A percentile compares a stretch with the other conserved stretches of the same genome.
These are phyloP conservation scores for Xylaria sp. DNA, from an alignment of 2,329 filamentous ascomycete species.

Conservation along the genomic window DNA sequence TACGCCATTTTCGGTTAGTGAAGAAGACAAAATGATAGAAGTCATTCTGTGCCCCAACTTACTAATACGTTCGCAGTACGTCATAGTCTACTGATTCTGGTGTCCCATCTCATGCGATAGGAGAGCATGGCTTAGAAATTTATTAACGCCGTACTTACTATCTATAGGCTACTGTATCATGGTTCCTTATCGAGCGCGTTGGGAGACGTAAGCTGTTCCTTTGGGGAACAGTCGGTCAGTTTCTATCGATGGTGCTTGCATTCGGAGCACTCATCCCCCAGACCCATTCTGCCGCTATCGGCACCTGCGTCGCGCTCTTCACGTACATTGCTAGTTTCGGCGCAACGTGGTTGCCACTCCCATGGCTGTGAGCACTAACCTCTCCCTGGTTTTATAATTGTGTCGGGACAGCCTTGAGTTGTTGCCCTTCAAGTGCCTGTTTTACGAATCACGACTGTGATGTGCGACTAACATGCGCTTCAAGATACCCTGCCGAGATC, in stretches of 20 bases:
- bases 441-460: neutral
- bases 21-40: neutral
- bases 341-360: slow-evolving; percentile 71
- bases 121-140: neutral
- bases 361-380: slow-evolving; percentile 58
- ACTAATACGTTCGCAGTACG: slow-evolving; percentile 33
- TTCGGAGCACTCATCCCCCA: slow-evolving; percentile 75
- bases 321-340: slow-evolving; percentile 76
- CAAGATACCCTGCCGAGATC: slow-evolving; percentile 62
- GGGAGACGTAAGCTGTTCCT: slow-evolving; percentile 60
- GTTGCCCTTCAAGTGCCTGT: neutral
- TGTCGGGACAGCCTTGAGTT: neutral
- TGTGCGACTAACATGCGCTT: slow-evolving; percentile 1
- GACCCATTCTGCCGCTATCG: slow-evolving; percentile 68
- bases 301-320: slow-evolving; percentile 74
- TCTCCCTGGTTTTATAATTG: neutral
- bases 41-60: neutral
- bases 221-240: slow-evolving; percentile 58
- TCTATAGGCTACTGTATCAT: slow-evolving; percentile 59
- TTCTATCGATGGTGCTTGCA: slow-evolving; percentile 66
- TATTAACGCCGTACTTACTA: slow-evolving; percentile 12
- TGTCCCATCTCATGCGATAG: neutral
- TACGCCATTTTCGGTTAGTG: slow-evolving; percentile 64
- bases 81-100: neutral
- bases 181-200: slow-evolving; percentile 60